Evolutionary conservation across 1,139 yeast genomes (phyloP), one percentile per base, ranked within the genome.

Genomic region (Hansenula anomala): DNA sequence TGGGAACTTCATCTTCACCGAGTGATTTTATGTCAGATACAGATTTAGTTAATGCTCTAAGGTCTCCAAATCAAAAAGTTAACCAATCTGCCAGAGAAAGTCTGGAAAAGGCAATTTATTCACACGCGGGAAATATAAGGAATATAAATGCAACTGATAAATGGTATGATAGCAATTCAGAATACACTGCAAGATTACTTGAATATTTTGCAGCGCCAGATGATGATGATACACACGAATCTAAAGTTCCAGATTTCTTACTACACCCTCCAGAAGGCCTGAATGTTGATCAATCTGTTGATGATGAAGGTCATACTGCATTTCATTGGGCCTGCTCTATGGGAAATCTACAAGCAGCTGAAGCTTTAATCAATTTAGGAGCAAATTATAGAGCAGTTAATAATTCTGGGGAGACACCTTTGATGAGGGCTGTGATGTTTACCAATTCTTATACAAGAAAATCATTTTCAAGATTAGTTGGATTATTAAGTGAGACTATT

Each of bases 261-360:
- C 66, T 75, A 37, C 71, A 77, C 44, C 87, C 90, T 1, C 92
- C 95, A 1, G 67, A 68, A 24, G 88, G 82, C 44, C 80, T 84
- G 51, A 77, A 83, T 51, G 75, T 85, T 46, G 85, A 86, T 60
- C 85, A 77, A 47, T 75, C 92, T 8, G 88, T 92, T 38, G 98
- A 92, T 56, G 95, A 88, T 43, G 97, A 92, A 58, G 95, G 96
- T 1, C 96, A 92, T 55, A 86, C 97, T 0, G 90, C 96, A 0
- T 78, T 92, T 51, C 97, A 92, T 60, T 90, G 97, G 97, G 96
- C 97, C 0, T 85, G 96, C 33, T 85, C 97, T 0, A 82, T 92
- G 70, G 97, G 97, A 5, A 80, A 82, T 51, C 65, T 80, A 34
- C 76, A 75, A 30, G 80, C 89, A 57, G 80, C 87, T 34, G 90